Base-by-base conservation (phyloP, 129 eudicot species). In the Chrysanthemum seticuspe region DNA sequence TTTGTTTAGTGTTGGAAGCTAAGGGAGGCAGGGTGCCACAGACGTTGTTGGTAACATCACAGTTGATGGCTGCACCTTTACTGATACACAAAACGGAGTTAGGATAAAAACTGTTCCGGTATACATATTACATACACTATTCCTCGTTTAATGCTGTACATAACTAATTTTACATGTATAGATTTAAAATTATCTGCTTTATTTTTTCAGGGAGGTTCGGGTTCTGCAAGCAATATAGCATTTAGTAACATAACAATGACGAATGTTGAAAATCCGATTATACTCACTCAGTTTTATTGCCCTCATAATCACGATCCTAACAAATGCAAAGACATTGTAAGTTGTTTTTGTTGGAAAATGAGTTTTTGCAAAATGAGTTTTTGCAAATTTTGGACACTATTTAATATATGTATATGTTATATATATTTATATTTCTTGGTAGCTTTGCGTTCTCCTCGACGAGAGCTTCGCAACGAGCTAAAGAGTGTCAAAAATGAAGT, bases 51-150 rank as follows among this genome's bases (percentile, higher is more conserved):
- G 66, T 25, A 45, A 75, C 52, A 48, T 75, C 13, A 75, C 8
- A 3, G 79, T 75, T 13, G 10, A 9, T 1, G 18, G 66, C 2
- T 14, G 13, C 65, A 75, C 67, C 68, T 75, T 67, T 49, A 10
- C 14, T 0, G 40, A 16, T 67, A 75, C 79, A 3, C 74, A 75
- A 67, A 75, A 75, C 14, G 79, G 79, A 75, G 74, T 57, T 57
- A 61, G 79, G 15, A 67, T 75, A 18, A 75, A 75, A 57, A 75
- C 79, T 6, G 74, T 67, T n/a, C 74, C 68, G 61, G 79, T 75
- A 34, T 34, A 34, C 25, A 6, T 18, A n/a, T 19, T 23, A 23
- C 49, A 74, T 7, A 5, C 8, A 14, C 7, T 7, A 36, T 21
- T n/a, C 34, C 1, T 10, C 16, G 15, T 56, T 55, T 55, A 34